These are phyloP conservation scores for Penicillium canariense DNA, from an alignment of 495 filamentous ascomycete genomes.

Conservation along the genomic window DNA sequence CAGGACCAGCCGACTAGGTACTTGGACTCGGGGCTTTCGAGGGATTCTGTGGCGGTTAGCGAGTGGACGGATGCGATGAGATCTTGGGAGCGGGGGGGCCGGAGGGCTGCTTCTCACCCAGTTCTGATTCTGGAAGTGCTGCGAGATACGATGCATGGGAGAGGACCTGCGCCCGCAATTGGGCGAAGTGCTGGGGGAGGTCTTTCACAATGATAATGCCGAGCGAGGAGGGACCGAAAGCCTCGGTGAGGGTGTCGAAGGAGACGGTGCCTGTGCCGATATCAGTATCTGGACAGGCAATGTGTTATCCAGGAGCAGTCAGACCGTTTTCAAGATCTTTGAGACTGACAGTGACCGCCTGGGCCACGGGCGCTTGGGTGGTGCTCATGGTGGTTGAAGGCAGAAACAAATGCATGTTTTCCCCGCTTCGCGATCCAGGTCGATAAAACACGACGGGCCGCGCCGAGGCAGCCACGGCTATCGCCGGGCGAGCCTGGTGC, in stretches of 20 bases:
- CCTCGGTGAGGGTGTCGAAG: constrained; percentile 71
- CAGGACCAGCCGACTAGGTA: constrained; percentile 72
- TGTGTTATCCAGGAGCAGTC: neutral
- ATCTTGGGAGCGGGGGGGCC: neutral
- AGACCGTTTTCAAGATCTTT: constrained; percentile 45
- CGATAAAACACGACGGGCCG: neutral
- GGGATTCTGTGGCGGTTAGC: constrained; percentile 35
- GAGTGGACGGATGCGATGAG: neutral
- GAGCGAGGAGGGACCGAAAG: constrained; percentile 88
- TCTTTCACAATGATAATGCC: constrained; percentile 92
- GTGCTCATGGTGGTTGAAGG: constrained; percentile 15
- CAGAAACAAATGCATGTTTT: constrained; percentile 4
- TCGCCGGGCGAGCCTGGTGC: no score
- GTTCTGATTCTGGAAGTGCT: constrained; percentile 67
- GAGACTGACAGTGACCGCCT: constrained; percentile 55
- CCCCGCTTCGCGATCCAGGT: constrained; percentile 26
- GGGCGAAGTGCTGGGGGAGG: constrained; percentile 65
- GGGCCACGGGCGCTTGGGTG: constrained; percentile 25
- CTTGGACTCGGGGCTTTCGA: constrained; percentile 48
- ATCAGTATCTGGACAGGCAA: neutral
- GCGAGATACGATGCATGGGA: constrained; percentile 88
- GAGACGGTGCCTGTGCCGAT: constrained; percentile 60
- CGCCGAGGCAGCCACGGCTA: constrained; percentile 17
- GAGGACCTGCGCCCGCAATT: constrained; percentile 68
- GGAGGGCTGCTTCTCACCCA: constrained; percentile 53